Evolutionary conservation across 768 basidiomycete species (phyloP).

Genomic region (Tricholomella constricta): DNA sequence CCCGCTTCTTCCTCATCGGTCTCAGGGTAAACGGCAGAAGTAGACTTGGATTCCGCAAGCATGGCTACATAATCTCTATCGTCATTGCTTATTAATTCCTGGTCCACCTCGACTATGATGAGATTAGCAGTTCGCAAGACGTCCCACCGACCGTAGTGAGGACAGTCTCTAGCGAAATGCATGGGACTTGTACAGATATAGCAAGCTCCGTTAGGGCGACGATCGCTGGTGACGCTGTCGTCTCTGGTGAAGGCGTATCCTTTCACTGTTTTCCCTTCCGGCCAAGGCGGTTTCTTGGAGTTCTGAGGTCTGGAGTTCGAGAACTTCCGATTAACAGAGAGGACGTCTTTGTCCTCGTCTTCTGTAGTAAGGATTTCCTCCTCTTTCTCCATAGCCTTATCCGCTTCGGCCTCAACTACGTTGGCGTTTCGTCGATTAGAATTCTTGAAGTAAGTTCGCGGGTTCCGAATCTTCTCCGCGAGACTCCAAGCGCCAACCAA

Average conservation of each 20-base stretch:
- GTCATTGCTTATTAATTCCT: no score
- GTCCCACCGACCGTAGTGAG: constrained; percentile 18
- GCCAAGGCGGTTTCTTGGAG: neutral
- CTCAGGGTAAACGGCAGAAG: no score
- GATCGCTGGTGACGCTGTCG: neutral
- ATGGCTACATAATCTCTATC: no score
- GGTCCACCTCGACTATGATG: neutral
- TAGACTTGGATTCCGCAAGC: no score
- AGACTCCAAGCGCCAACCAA: no score
- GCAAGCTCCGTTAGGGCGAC: constrained; percentile 9
- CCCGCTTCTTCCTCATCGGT: no score
- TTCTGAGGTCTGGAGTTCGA: neutral
- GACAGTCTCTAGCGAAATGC: constrained; percentile 22
- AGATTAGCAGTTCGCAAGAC: constrained; percentile 6
- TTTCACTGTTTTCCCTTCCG: neutral
- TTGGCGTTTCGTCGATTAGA: neutral
- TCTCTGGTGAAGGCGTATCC: neutral
- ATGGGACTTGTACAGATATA: constrained; percentile 23
- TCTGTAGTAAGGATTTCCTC: no score
- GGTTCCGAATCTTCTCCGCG: no score
- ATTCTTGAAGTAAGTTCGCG: neutral
- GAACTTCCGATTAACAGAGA: no score
- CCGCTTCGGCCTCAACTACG: neutral
- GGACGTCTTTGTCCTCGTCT: no score
- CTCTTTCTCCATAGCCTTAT: neutral